These are phyloP conservation scores for Ogataea degrootiae DNA, from an alignment of 805 yeast genomes.

Conservation along the genomic window DNA sequence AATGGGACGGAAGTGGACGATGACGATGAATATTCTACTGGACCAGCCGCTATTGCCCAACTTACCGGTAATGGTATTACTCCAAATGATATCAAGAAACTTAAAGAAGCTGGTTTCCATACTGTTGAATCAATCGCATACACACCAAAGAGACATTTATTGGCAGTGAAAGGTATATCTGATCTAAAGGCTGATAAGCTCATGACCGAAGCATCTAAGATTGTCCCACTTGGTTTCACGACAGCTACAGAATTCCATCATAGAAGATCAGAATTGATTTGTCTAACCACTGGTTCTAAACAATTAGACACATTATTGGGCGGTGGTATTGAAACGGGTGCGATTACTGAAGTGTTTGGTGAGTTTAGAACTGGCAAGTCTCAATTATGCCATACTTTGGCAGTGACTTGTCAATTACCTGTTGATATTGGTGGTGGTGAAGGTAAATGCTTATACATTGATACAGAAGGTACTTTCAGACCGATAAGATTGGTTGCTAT, in stretches of 20 bases:
- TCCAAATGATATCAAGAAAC: constrained; percentile 68
- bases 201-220: constrained; percentile 73
- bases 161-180: constrained; percentile 84
- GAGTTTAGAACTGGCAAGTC: constrained; percentile 98
- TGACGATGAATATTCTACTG: constrained; percentile 35
- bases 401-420: constrained; percentile 95
- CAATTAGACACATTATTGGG: constrained; percentile 89
- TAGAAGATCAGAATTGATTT: constrained; percentile 83
- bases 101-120: constrained; percentile 76
- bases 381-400: constrained; percentile 92
- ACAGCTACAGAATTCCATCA: constrained; percentile 93
- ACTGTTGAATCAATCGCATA: constrained; percentile 93
- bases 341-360: constrained; percentile 93
- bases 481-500: constrained; percentile 86
- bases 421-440: constrained; percentile 98
- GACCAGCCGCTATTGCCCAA: constrained; percentile 51
- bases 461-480: constrained; percentile 95
- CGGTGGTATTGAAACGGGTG: constrained; percentile 97
- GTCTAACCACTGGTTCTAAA: constrained; percentile 93
- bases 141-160: constrained; percentile 76
- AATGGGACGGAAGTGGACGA: constrained; percentile 41
- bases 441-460: constrained; percentile 93
- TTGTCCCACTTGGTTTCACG: constrained; percentile 94
- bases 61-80: constrained; percentile 83
- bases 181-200: constrained; percentile 92